A percentile compares a stretch with the other conserved stretches of the same genome.
These are phyloP conservation scores for Didymella segeticola DNA, from an alignment of 2,329 filamentous ascomycete species.

Conservation along the genomic window DNA sequence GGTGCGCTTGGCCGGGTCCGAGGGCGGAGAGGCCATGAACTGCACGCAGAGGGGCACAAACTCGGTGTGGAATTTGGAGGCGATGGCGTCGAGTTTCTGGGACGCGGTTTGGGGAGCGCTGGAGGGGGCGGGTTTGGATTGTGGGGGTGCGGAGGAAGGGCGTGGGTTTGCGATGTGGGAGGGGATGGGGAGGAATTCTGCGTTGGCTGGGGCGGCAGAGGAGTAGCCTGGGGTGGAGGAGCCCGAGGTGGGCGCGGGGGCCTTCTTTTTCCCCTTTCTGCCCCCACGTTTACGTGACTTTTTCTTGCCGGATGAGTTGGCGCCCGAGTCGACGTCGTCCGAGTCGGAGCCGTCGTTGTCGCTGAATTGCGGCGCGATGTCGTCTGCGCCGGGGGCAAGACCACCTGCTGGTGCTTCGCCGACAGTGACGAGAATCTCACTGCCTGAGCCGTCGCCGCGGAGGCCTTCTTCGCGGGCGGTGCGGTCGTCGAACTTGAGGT, in stretches of 20 bases:
- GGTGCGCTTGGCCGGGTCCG: conserved; percentile 65
- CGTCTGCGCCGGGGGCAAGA: conserved; percentile 47
- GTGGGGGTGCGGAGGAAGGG: conserved; percentile 44
- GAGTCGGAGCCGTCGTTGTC: conserved; percentile 52
- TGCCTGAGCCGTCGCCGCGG: conserved; percentile 61
- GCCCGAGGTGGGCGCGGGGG: conserved; percentile 47
- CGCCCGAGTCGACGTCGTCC: conserved; percentile 37
- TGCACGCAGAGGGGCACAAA: conserved; percentile 70
- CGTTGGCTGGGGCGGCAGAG: conserved; percentile 35
- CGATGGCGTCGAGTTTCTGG: conserved; percentile 72
- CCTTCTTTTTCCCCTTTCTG: conserved; percentile 56
- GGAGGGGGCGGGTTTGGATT: conserved; percentile 46
- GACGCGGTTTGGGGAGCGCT: conserved; percentile 42
- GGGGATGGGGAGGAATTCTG: conserved; percentile 49
- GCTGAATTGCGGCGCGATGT: conserved; percentile 39
- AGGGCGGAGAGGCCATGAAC: conserved; percentile 68
- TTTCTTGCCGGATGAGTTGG: conserved; percentile 42
- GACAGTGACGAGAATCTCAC: conserved; percentile 66
- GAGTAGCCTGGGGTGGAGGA: conserved; percentile 53
- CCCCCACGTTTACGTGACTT: conserved; percentile 42
- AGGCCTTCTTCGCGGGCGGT: conserved; percentile 66
- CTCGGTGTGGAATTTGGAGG: conserved; percentile 67
- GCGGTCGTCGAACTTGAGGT: conserved; percentile 68
- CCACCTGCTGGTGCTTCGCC: conserved; percentile 58
- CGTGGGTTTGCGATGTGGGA: conserved; percentile 44